phyloP scores from a whole-genome alignment of 768 basidiomycete species.

The Auriscalpium orientale region DNA sequence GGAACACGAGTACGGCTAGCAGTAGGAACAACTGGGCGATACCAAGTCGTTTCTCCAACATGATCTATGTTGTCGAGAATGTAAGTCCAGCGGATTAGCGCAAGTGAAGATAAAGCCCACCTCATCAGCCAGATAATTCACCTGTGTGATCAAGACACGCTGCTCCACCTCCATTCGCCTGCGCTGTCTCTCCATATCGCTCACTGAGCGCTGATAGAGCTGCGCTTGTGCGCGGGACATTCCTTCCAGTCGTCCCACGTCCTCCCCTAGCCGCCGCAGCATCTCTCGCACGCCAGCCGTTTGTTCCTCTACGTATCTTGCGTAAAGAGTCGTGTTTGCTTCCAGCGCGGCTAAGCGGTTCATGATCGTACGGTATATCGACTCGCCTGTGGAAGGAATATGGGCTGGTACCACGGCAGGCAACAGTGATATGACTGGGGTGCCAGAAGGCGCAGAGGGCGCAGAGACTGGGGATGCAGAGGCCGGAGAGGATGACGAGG shows the following conservation, averaged over 20 bases:
- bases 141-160: conserved; percentile 53
- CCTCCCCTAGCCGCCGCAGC: conserved; percentile 65
- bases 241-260: conserved; percentile 71
- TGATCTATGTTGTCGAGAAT: conserved; percentile 40
- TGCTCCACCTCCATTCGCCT: conserved; percentile 64
- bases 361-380: conserved; percentile 94
- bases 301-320: conserved; percentile 87
- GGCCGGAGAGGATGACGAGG: conserved; percentile 10
- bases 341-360: conserved; percentile 84
- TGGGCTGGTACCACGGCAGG: conserved; percentile 17
- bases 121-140: conserved; percentile 77
- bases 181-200: conserved; percentile 65
- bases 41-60: conserved; percentile 83
- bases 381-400: conserved; percentile 46
- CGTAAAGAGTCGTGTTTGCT: conserved; percentile 77
- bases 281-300: conserved; percentile 66
- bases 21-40: conserved; percentile 83
- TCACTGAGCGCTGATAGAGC: conserved; percentile 52
- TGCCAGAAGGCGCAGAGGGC: background rate
- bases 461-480: conserved; percentile 3
- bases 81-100: background rate
- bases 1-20: conserved; percentile 77
- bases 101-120: conserved; percentile 30
- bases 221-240: conserved; percentile 64
- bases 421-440: background rate